These are phyloP conservation scores for Cunninghamia lanceolata DNA, from an alignment of 75 land plant species.

Conservation along the genomic window DNA sequence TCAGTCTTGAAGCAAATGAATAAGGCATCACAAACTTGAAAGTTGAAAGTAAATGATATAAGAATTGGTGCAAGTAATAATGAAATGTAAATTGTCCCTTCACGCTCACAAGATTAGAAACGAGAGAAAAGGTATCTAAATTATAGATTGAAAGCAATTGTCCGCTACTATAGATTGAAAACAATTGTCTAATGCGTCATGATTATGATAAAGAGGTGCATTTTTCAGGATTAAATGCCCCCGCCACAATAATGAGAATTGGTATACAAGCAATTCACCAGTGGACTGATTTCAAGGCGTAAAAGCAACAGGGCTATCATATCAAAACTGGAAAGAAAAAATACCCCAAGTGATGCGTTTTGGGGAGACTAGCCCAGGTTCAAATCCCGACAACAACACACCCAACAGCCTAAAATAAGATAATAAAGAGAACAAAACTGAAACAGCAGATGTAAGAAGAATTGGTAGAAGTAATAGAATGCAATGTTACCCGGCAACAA, in stretches of 20 bases:
- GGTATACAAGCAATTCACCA: no score
- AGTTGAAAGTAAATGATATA: no score
- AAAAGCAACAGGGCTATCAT: no score
- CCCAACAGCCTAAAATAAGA: neutral
- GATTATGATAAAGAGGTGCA: neutral
- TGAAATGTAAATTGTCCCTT: no score
- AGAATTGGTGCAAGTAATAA: no score
- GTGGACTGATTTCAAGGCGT: no score
- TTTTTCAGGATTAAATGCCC: neutral
- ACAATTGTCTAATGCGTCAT: no score
- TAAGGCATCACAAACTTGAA: no score
- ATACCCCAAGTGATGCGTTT: neutral
- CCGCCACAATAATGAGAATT: neutral
- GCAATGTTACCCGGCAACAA: conserved; percentile 71
- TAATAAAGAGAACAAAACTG: neutral
- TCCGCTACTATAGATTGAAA: no score
- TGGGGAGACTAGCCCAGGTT: neutral
- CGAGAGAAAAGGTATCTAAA: neutral
- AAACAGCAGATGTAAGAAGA: neutral
- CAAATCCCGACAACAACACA: neutral
- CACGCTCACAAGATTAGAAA: neutral
- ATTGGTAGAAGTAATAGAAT: neutral
- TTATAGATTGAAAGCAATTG: neutral
- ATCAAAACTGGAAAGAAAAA: no score
- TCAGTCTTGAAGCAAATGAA: no score